Percentiles rank a stretch among this genome's conserved stretches.
These are phyloP conservation scores for Ustilago loliicola DNA, from an alignment of 1,284 basidiomycete genomes.

Conservation along the genomic window DNA sequence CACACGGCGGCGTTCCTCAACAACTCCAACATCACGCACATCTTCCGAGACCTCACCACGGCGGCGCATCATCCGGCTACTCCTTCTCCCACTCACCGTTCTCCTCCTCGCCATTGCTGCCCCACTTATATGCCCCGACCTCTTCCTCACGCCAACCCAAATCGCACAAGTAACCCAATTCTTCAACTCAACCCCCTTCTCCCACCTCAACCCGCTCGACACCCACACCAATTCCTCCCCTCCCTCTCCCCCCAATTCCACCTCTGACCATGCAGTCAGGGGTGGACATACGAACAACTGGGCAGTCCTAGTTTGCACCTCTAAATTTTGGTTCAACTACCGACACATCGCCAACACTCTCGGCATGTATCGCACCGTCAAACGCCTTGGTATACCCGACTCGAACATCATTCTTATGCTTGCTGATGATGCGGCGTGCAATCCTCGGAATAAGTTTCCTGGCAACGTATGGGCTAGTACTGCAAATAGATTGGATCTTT, in stretches of 20 bases:
- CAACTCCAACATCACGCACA: not conserved
- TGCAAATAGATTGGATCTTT: conserved; percentile 85
- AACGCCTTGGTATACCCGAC: conserved; percentile 96
- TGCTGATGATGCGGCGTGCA: conserved; percentile 95
- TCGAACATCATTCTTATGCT: conserved; percentile 99
- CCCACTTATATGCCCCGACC: conserved; percentile 36
- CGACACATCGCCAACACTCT: conserved; percentile 98
- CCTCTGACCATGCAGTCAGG: not conserved
- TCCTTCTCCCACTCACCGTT: conserved; percentile 10
- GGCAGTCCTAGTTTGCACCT: conserved; percentile 95
- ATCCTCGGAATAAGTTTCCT: conserved; percentile 89
- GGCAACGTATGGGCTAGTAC: conserved; percentile 90
- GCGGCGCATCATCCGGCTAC: not conserved
- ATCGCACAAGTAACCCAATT: conserved; percentile 44
- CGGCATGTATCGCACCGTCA: conserved; percentile 98
- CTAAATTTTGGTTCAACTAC: conserved; percentile 98
- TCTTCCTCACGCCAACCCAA: conserved; percentile 31
- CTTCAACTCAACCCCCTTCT: conserved; percentile 25
- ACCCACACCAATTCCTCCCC: not conserved
- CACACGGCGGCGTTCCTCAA: conserved; percentile 2
- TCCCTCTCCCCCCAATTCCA: not conserved
- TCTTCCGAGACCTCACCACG: not conserved
- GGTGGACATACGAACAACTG: conserved; percentile 84
- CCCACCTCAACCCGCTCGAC: not conserved
- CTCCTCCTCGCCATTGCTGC: not conserved